Evolutionary conservation across 306 rosid genomes (phyloP).

Genomic region (Dalbergia oliveri): DNA sequence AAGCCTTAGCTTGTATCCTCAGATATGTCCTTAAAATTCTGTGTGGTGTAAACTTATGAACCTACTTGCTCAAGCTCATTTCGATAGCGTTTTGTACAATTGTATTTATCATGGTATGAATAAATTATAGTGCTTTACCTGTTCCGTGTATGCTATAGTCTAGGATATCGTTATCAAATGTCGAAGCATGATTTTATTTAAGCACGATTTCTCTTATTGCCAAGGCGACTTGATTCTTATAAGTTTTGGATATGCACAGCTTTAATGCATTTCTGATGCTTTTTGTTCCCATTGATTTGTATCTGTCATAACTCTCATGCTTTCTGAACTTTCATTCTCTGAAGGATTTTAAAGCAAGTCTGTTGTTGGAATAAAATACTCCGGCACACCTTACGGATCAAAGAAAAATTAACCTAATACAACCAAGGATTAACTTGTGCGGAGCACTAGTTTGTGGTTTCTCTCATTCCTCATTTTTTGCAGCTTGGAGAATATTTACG

Average conservation of each 20-base stretch:
- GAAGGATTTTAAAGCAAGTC: background rate
- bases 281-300: background rate
- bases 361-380: no score
- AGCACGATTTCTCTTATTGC: background rate
- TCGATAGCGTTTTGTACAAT: background rate
- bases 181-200: conserved; percentile 5
- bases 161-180: conserved; percentile 1
- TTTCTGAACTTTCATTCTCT: background rate
- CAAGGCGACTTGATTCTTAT: conserved; percentile 2
- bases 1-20: conserved; percentile 41
- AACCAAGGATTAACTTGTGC: background rate
- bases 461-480: background rate
- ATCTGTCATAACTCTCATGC: background rate
- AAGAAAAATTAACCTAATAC: background rate
- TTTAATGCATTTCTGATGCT: background rate
- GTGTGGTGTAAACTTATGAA: conserved; percentile 8
- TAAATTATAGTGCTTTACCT: background rate
- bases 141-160: background rate
- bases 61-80: conserved; percentile 6
- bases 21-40: background rate
- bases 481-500: background rate
- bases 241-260: background rate
- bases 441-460: background rate
- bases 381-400: no score
- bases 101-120: conserved; percentile 7